Evolutionary conservation across 805 yeast species (phyloP).

Genomic region (Nakazawaea wickerhamii): DNA sequence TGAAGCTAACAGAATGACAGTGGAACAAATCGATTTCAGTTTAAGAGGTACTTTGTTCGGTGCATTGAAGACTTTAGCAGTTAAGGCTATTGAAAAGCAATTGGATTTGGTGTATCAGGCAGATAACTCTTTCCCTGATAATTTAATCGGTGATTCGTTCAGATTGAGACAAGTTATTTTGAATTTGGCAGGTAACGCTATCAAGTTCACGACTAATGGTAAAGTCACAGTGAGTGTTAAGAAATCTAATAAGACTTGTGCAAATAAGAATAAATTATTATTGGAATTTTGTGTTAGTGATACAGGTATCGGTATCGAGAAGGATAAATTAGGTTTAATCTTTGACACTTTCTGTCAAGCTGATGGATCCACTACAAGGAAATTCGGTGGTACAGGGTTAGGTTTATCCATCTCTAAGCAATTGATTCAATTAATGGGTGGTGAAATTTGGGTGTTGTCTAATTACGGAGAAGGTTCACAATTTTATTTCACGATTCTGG

Average conservation of each 20-base stretch:
- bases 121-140: constrained; percentile 84
- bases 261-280: constrained; percentile 43
- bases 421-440: constrained; percentile 86
- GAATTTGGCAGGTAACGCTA: constrained; percentile 85
- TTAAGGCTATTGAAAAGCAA: constrained; percentile 83
- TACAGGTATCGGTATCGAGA: constrained; percentile 86
- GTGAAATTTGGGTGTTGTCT: constrained; percentile 88
- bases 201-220: constrained; percentile 79
- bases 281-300: constrained; percentile 85
- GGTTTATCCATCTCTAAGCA: constrained; percentile 86
- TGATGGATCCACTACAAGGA: constrained; percentile 88
- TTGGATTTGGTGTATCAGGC: constrained; percentile 74
- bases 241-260: constrained; percentile 34
- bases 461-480: constrained; percentile 76
- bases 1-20: constrained; percentile 91
- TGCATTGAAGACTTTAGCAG: constrained; percentile 83
- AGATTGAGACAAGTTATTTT: constrained; percentile 82
- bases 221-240: constrained; percentile 73
- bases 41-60: constrained; percentile 85
- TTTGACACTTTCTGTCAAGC: constrained; percentile 92
- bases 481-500: constrained; percentile 75
- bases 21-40: constrained; percentile 83
- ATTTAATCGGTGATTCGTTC: constrained; percentile 83
- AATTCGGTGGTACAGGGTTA: constrained; percentile 90
- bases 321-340: constrained; percentile 77